Evolutionary conservation across 768 basidiomycete genomes (phyloP).

Genomic region (Lanmaoa rubissima): DNA sequence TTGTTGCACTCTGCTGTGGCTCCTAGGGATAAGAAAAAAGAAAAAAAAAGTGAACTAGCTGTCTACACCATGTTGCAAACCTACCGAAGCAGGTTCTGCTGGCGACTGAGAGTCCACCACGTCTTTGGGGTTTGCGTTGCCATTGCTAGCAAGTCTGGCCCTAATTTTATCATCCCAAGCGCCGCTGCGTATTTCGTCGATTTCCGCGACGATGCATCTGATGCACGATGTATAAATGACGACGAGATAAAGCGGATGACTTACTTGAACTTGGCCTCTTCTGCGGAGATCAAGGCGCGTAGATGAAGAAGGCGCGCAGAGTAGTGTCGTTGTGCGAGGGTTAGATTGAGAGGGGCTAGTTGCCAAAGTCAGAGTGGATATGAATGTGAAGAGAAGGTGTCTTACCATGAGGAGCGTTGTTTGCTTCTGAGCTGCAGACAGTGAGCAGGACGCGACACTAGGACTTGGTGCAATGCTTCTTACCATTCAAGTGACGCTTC

Average conservation of each 20-base stretch:
- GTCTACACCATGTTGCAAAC: background rate
- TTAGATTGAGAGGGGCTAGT: constrained; percentile 61
- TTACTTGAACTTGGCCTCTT: constrained; percentile 81
- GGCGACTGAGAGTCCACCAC: background rate
- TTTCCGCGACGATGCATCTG: constrained; percentile 69
- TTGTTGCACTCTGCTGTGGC: background rate
- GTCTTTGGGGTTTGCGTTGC: constrained; percentile 4
- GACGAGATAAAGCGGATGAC: constrained; percentile 10
- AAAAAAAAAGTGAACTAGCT: background rate
- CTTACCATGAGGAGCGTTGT: constrained; percentile 53
- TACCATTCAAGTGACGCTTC: constrained; percentile 66
- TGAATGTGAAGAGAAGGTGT: background rate
- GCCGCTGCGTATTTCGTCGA: constrained; percentile 72
- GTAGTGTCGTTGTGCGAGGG: constrained; percentile 77
- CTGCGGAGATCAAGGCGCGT: constrained; percentile 61
- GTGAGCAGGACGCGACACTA: background rate
- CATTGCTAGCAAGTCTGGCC: constrained; percentile 28
- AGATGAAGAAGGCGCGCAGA: constrained; percentile 68
- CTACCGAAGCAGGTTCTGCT: constrained; percentile 7
- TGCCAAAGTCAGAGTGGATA: constrained; percentile 6
- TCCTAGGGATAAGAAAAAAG: constrained; percentile 6
- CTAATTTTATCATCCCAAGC: constrained; percentile 56
- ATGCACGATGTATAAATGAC: background rate
- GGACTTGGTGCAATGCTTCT: constrained; percentile 20
- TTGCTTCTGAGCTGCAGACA: constrained; percentile 44